Percentiles rank a stretch among this genome's conserved stretches.
Evolutionary conservation across 108 stramenopile genomes (phyloP).

Genomic region (Epipyxis sp.): DNA sequence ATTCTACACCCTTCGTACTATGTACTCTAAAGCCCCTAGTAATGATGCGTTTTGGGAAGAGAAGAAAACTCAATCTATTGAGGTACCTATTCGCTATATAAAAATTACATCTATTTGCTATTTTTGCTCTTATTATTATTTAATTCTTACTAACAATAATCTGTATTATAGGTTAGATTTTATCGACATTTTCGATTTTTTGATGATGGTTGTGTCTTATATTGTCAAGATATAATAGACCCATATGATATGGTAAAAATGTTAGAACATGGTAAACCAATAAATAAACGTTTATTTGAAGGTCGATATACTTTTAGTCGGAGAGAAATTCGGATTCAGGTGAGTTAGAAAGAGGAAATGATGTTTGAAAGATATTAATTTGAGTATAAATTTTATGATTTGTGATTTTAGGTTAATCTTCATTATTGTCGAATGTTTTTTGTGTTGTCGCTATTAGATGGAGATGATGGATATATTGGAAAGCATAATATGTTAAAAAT

Average conservation of each 20-base stretch:
- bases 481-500: conserved; percentile 12
- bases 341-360: no score
- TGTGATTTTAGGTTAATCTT: background rate
- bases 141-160: no score
- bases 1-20: conserved; percentile 17
- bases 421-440: background rate
- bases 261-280: background rate
- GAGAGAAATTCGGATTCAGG: background rate
- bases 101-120: no score
- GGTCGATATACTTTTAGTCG: conserved; percentile 3
- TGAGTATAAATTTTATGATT: no score
- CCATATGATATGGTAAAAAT: background rate
- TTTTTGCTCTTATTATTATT: no score
- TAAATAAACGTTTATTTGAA: background rate
- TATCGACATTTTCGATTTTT: conserved; percentile 24
- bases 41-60: conserved; percentile 28
- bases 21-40: background rate
- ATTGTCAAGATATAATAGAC: background rate
- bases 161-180: background rate
- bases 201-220: conserved; percentile 4
- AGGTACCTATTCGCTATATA: no score
- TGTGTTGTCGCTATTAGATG: background rate
- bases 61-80: background rate
- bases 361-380: no score
- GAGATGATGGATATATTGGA: conserved; percentile 7